phyloP scores from a whole-genome alignment of 176 grass and related monocot genomes.

The Pharus latifolius region DNA sequence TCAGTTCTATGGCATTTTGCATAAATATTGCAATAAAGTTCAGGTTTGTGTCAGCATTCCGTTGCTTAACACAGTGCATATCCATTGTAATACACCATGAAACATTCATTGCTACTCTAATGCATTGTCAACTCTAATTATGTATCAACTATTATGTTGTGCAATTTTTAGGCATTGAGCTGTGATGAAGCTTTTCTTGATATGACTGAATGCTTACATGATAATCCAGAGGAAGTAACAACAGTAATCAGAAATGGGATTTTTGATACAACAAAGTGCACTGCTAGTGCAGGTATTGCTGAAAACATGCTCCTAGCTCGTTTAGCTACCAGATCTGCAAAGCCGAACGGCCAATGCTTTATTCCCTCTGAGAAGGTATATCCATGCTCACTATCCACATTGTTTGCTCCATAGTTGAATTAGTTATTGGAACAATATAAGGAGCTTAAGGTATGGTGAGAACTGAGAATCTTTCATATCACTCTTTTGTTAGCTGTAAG shows the following conservation, averaged over 20 bases:
- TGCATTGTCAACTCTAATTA: conserved; percentile 13
- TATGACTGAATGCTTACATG: conserved; percentile 47
- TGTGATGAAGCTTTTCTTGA: conserved; percentile 98
- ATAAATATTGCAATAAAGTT: conserved; percentile 82
- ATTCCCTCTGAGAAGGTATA: conserved; percentile 75
- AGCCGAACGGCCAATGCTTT: conserved; percentile 82
- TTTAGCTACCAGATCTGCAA: conserved; percentile 86
- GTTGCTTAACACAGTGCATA: background rate
- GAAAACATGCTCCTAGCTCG: conserved; percentile 86
- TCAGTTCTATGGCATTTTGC: conserved; percentile 87
- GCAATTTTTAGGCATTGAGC: conserved; percentile 69
- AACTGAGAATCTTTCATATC: background rate
- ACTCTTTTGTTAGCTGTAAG: background rate
- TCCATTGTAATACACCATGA: background rate
- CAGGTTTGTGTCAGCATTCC: conserved; percentile 39
- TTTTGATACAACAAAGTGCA: conserved; percentile 61
- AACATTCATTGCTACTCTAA: background rate
- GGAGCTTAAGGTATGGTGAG: background rate
- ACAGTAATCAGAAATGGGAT: conserved; percentile 62
- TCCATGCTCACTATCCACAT: background rate
- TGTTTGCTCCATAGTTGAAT: conserved; percentile 1
- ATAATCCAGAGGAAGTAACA: conserved; percentile 54
- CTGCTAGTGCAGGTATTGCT: conserved; percentile 83
- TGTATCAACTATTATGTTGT: too few species aligned
- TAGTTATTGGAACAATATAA: background rate